A percentile compares a stretch with the other conserved stretches of the same genome.
Conservation (phyloP, 371 early-diverging fungal genomes). For the Parasitella parasitica region DNA sequence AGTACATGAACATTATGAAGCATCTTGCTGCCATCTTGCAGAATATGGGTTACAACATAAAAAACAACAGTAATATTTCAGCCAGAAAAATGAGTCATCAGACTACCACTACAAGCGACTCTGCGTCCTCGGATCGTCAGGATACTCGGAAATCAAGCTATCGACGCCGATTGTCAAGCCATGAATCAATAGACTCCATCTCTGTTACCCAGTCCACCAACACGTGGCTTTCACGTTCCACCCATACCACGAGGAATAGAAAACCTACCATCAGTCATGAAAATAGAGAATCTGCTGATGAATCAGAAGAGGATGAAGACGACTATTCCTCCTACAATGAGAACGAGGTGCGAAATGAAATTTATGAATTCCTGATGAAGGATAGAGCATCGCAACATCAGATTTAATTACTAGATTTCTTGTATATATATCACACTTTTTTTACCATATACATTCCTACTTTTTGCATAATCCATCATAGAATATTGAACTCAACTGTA, state of each 20-base stretch:
- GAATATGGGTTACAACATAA: conserved; percentile 41
- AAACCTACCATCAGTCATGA: neutral
- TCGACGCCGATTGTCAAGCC: conserved; percentile 12
- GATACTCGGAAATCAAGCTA: conserved; percentile 15
- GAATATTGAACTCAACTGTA: neutral
- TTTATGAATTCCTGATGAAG: conserved; percentile 29
- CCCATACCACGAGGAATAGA: neutral
- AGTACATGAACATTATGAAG: conserved; percentile 48
- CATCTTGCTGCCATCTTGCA: conserved; percentile 47
- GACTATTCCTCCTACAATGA: conserved; percentile 27
- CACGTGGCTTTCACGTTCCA: conserved; percentile 9
- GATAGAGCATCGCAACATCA: conserved; percentile 15
- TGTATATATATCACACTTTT: neutral
- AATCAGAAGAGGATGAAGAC: neutral
- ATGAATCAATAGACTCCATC: conserved; percentile 1
- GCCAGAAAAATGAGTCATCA: conserved; percentile 2
- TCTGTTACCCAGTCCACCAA: conserved; percentile 17
- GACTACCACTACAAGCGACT: neutral
- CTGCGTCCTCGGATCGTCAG: neutral
- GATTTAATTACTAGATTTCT: neutral
- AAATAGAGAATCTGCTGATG: neutral
- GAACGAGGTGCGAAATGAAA: conserved; percentile 31
- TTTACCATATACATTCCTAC: neutral
- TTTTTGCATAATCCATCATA: neutral
- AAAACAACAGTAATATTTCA: conserved; percentile 4